Conservation (phyloP, 2,329 filamentous ascomycete species). For the Myriosclerotinia duriaeana region DNA sequence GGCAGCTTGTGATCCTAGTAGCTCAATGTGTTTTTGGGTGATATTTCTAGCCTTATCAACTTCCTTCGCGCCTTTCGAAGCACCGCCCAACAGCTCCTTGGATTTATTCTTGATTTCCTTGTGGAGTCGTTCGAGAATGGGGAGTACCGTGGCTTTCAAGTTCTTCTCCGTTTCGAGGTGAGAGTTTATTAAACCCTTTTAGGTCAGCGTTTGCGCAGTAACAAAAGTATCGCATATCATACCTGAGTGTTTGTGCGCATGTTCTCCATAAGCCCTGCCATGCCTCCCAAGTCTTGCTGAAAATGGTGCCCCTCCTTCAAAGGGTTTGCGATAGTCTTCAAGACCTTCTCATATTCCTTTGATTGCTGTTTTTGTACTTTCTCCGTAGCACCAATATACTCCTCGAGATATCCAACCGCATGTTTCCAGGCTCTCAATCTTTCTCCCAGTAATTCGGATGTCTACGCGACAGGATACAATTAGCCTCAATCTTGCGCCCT, state of each 20-base stretch:
- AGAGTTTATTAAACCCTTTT: slow-evolving; percentile 76
- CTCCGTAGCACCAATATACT: slow-evolving; percentile 81
- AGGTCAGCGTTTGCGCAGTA: slow-evolving; percentile 13
- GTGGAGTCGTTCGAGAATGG: slow-evolving; percentile 86
- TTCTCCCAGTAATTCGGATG: slow-evolving; percentile 78
- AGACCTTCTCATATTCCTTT: slow-evolving; percentile 91
- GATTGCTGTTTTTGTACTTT: slow-evolving; percentile 81
- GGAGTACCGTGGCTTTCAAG: slow-evolving; percentile 81
- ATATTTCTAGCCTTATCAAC: slow-evolving; percentile 83
- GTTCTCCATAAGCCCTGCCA: slow-evolving; percentile 91
- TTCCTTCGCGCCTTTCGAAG: slow-evolving; percentile 80
- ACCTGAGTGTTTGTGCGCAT: slow-evolving; percentile 85
- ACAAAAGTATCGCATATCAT: slow-evolving; percentile 30
- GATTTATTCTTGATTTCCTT: slow-evolving; percentile 95
- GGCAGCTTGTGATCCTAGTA: slow-evolving; percentile 83
- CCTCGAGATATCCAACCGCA: slow-evolving; percentile 84
- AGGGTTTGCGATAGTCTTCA: slow-evolving; percentile 89
- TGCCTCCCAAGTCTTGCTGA: slow-evolving; percentile 80
- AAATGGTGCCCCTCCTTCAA: slow-evolving; percentile 91
- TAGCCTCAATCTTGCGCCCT: slow-evolving; percentile 1
- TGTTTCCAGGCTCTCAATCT: slow-evolving; percentile 95
- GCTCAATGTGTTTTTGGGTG: slow-evolving; percentile 95
- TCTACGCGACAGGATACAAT: slow-evolving; percentile 48
- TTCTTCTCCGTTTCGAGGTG: slow-evolving; percentile 90
- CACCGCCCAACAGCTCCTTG: slow-evolving; percentile 82